Conservation (phyloP, 148 eudicot species). For the Fagopyrum esculentum region DNA sequence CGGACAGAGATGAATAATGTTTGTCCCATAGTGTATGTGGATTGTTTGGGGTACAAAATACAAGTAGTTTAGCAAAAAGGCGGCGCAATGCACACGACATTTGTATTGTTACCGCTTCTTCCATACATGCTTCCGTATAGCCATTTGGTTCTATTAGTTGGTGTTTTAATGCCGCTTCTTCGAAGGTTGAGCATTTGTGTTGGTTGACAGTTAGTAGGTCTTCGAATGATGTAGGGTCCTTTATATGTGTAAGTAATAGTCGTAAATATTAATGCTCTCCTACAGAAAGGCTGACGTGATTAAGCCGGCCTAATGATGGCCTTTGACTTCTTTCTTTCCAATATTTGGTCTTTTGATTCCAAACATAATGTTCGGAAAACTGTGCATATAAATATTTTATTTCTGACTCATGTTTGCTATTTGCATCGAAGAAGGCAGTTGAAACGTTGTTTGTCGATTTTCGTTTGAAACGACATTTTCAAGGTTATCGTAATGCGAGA, state of each 20-base stretch:
- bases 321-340: neutral
- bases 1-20: neutral
- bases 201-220: neutral
- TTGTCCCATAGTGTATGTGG: neutral
- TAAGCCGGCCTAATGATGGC: neutral
- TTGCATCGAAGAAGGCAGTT: too few relatives aligned
- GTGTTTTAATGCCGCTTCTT: neutral
- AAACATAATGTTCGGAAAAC: neutral
- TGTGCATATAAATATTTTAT: neutral
- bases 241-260: neutral
- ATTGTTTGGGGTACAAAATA: too few relatives aligned
- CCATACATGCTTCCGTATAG: neutral
- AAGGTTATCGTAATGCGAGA: too few relatives aligned
- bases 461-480: too few relatives aligned
- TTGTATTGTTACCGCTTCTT: neutral
- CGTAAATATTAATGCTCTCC: neutral
- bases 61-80: neutral
- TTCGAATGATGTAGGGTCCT: neutral
- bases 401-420: too few relatives aligned
- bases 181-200: neutral
- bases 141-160: neutral
- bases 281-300: neutral
- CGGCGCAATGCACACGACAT: neutral
- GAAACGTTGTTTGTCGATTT: too few relatives aligned
- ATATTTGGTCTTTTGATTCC: too few relatives aligned